These are phyloP conservation scores for Physcomitrium patens DNA, from an alignment of 225 moss, liverwort and hornwort genomes.

Conservation along the genomic window DNA sequence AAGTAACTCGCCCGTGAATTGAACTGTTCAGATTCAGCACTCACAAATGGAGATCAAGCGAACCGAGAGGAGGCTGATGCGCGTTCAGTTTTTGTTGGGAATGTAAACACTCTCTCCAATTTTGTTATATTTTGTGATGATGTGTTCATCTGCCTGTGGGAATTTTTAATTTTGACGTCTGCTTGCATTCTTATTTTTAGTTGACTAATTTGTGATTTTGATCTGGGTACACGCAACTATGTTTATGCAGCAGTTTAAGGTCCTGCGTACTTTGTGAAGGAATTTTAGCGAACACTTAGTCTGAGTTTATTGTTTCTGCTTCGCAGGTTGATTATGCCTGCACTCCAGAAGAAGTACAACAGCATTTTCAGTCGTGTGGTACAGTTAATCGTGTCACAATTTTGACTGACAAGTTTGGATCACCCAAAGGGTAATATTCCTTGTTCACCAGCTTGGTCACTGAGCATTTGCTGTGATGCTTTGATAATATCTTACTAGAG, in stretches of 20 bases:
- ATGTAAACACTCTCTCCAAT: constrained; percentile 40
- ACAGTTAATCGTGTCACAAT: constrained; percentile 87
- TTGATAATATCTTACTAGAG: not conserved
- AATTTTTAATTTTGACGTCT: not conserved
- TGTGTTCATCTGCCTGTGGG: not conserved
- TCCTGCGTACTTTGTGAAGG: constrained; percentile 12
- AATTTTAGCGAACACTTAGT: not conserved
- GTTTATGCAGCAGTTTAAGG: not conserved
- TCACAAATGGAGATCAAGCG: constrained; percentile 72
- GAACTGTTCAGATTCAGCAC: constrained; percentile 64
- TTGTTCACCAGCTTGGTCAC: not conserved
- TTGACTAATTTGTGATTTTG: not conserved
- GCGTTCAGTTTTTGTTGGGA: constrained; percentile 88
- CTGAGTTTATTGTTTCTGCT: not conserved
- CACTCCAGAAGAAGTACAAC: constrained; percentile 80
- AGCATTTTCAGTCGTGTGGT: constrained; percentile 90
- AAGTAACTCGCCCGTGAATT: not conserved
- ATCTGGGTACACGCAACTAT: not conserved
- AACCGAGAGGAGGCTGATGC: constrained; percentile 86
- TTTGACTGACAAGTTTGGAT: constrained; percentile 83
- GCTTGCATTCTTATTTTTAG: not conserved
- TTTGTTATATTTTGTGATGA: not conserved
- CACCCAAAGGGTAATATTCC: constrained; percentile 67
- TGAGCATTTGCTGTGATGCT: not conserved
- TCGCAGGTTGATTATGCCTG: constrained; percentile 77